Evolutionary conservation across 2,329 filamentous ascomycete genomes (phyloP).

Genomic region (Diaporthe sp.): DNA sequence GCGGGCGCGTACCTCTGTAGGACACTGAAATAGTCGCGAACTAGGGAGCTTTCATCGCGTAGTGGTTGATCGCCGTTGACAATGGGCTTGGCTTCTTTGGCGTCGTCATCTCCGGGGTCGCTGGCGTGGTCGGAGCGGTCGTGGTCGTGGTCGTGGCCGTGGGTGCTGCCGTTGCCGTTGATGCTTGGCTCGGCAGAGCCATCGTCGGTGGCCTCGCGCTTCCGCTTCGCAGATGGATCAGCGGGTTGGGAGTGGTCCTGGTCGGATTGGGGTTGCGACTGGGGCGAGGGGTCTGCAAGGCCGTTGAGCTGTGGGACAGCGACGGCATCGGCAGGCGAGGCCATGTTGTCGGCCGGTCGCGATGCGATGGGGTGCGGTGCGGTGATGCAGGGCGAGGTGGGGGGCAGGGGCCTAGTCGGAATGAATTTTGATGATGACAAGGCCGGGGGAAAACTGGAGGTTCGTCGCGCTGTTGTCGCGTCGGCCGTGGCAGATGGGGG

Average conservation of each 20-base stretch:
- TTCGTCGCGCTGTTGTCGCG: conserved; percentile 41
- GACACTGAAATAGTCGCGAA: conserved; percentile 59
- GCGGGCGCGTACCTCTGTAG: conserved; percentile 56
- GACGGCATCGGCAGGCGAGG: conserved; percentile 48
- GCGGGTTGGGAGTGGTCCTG: conserved; percentile 49
- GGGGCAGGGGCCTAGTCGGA: conserved; percentile 35
- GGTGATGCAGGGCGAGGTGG: conserved; percentile 28
- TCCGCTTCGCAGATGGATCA: conserved; percentile 64
- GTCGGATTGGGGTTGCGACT: conserved; percentile 44
- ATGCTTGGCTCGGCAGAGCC: conserved; percentile 43
- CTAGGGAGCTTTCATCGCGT: conserved; percentile 53
- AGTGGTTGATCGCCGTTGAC: conserved; percentile 46
- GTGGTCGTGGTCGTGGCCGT: conserved; percentile 50
- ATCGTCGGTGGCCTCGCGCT: conserved; percentile 67
- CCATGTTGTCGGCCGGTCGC: conserved; percentile 47
- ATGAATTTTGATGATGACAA: conserved; percentile 38
- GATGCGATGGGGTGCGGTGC: conserved; percentile 32
- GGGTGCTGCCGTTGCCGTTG: conserved; percentile 34
- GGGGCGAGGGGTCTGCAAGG: conserved; percentile 46
- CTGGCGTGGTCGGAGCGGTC: conserved; percentile 43
- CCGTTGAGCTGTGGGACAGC: conserved; percentile 50
- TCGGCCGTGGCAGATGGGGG: conserved; percentile 36
- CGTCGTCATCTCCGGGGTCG: conserved; percentile 32
- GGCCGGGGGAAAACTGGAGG: conserved; percentile 38
- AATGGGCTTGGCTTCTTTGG: conserved; percentile 47